A percentile compares a stretch with the other conserved stretches of the same genome.
These are phyloP conservation scores for Jatropha curcas DNA, from an alignment of 345 rosid species.

Conservation along the genomic window DNA sequence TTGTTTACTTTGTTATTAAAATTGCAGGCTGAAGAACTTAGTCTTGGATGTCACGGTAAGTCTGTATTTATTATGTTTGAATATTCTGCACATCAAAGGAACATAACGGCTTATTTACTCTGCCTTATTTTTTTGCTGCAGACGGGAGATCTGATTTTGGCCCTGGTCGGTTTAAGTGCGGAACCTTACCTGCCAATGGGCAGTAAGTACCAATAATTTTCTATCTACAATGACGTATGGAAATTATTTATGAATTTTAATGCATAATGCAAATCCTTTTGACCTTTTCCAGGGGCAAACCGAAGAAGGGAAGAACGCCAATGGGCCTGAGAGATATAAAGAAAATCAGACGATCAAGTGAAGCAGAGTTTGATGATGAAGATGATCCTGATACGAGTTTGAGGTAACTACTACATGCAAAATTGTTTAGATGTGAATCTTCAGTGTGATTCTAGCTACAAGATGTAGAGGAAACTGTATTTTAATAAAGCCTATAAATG, in stretches of 20 bases:
- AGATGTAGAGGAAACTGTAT: not conserved
- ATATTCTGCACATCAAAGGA: not conserved
- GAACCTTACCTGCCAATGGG: constrained; percentile 33
- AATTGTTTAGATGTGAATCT: not conserved
- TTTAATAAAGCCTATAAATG: not conserved
- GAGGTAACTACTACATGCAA: constrained; percentile 13
- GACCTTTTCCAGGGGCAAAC: constrained; percentile 38
- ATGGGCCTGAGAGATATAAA: constrained; percentile 32
- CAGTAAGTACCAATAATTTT: constrained; percentile 35
- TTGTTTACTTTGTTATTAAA: constrained; percentile 30
- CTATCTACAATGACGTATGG: not conserved
- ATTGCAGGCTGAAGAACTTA: constrained; percentile 49
- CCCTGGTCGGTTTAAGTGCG: constrained; percentile 32
- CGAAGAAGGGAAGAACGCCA: constrained; percentile 43
- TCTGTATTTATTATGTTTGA: not conserved
- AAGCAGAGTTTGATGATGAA: constrained; percentile 41
- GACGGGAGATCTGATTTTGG: constrained; percentile 46
- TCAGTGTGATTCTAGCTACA: not conserved
- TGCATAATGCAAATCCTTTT: constrained; percentile 9
- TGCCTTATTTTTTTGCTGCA: constrained; percentile 20
- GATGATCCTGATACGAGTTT: constrained; percentile 43
- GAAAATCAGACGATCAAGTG: constrained; percentile 35
- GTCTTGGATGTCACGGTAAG: constrained; percentile 39
- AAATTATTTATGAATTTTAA: not conserved
- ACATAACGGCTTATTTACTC: not conserved